A percentile compares a stretch with the other conserved stretches of the same genome.
phyloP scores from a whole-genome alignment of 768 basidiomycete species.

The Lentinula lateritia region DNA sequence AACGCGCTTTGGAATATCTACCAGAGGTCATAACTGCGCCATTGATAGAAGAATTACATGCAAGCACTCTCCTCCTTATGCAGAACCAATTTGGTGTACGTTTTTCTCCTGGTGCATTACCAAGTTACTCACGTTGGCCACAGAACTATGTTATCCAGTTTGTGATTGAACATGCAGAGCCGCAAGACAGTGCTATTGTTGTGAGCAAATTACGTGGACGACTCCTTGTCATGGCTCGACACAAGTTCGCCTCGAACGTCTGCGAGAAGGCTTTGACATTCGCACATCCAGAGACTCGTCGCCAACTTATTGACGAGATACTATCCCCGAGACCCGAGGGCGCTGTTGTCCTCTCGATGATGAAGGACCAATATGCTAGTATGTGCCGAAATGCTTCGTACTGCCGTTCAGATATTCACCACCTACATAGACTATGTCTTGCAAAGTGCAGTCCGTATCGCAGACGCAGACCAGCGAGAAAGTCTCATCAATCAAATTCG shows the following conservation, averaged over 20 bases:
- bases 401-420: background rate
- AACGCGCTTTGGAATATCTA: slow-evolving; percentile 86
- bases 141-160: slow-evolving; percentile 97
- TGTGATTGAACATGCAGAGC: slow-evolving; percentile 75
- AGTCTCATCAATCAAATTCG: slow-evolving; percentile 55
- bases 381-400: slow-evolving; percentile 25
- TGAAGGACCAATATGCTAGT: slow-evolving; percentile 91
- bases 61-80: slow-evolving; percentile 66
- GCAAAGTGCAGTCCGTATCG: slow-evolving; percentile 67
- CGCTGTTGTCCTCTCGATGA: slow-evolving; percentile 64
- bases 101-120: slow-evolving; percentile 7
- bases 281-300: slow-evolving; percentile 60
- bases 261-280: slow-evolving; percentile 83
- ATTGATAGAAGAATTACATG: slow-evolving; percentile 80
- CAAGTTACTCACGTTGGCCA: background rate
- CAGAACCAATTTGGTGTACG: slow-evolving; percentile 88
- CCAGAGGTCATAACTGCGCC: slow-evolving; percentile 60
- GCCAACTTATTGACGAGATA: slow-evolving; percentile 75
- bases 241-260: slow-evolving; percentile 95
- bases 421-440: slow-evolving; percentile 69
- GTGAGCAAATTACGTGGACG: slow-evolving; percentile 69
- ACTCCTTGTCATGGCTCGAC: slow-evolving; percentile 73
- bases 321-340: slow-evolving; percentile 62
- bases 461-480: slow-evolving; percentile 69
- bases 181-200: slow-evolving; percentile 62